These are phyloP conservation scores for Protostelium mycophagum DNA, from an alignment of 78 protist genomes.

Conservation along the genomic window DNA sequence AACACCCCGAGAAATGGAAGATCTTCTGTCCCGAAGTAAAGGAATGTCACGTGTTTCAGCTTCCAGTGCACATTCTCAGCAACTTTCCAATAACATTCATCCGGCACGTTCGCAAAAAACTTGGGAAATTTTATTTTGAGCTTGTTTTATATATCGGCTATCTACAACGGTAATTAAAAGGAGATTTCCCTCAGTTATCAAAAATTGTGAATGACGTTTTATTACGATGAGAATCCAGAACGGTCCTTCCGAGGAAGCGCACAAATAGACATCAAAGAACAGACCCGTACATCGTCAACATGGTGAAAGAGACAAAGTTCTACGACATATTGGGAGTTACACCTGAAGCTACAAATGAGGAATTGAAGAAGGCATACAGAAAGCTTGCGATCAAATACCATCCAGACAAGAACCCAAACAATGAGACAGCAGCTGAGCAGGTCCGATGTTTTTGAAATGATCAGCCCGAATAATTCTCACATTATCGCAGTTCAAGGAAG, in stretches of 20 bases:
- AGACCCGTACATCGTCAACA: background rate
- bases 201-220: background rate
- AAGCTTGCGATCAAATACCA: conserved; percentile 25
- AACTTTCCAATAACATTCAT: background rate
- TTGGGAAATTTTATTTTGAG: no score
- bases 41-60: background rate
- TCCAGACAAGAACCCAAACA: conserved; percentile 45
- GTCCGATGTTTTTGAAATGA: background rate
- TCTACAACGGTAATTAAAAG: background rate
- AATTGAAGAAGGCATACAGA: conserved; percentile 54
- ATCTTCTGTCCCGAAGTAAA: no score
- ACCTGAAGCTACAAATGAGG: conserved; percentile 34
- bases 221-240: background rate
- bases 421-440: background rate
- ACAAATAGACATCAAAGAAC: background rate
- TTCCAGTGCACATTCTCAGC: background rate
- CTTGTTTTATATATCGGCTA: no score
- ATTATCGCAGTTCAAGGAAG: conserved; percentile 80
- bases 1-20: no score
- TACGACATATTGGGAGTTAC: conserved; percentile 66
- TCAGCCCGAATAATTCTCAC: background rate
- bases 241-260: no score
- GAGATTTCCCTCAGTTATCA: background rate
- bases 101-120: no score
- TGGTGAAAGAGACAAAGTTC: background rate